phyloP scores from a whole-genome alignment of 768 basidiomycete species.

The Cyathus striatus region DNA sequence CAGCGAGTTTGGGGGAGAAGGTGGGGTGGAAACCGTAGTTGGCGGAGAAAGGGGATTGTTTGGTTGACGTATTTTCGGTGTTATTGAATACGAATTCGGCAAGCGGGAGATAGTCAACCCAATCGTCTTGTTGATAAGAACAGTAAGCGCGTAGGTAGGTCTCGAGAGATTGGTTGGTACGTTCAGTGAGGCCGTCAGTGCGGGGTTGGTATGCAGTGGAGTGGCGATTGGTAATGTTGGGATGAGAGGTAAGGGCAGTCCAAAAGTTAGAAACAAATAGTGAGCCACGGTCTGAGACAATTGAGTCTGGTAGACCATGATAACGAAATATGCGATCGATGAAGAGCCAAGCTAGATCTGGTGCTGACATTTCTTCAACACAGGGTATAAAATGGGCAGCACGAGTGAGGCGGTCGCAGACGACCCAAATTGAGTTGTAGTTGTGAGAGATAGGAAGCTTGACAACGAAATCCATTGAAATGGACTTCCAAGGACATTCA shows the following conservation, averaged over 20 bases:
- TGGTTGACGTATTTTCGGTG: conserved; percentile 21
- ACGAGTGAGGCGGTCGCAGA: conserved; percentile 35
- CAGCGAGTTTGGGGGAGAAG: conserved; percentile 21
- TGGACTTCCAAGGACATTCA: conserved; percentile 26
- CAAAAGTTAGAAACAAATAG: conserved; percentile 28
- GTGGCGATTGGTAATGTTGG: conserved; percentile 6
- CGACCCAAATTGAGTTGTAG: conserved; percentile 28
- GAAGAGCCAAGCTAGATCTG: conserved; percentile 27
- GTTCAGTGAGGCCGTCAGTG: conserved; percentile 12
- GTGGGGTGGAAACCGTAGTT: conserved; percentile 25
- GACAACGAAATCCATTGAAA: conserved; percentile 38
- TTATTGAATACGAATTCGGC: conserved; percentile 40
- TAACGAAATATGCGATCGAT: conserved; percentile 25
- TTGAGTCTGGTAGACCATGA: conserved; percentile 26
- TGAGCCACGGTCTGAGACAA: conserved; percentile 26
- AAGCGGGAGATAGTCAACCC: conserved; percentile 31
- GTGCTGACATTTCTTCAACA: conserved; percentile 17
- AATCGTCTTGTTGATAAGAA: conserved; percentile 36
- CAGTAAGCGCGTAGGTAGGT: conserved; percentile 28
- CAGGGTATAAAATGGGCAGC: conserved; percentile 36
- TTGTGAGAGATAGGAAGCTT: conserved; percentile 31
- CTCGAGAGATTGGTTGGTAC: conserved; percentile 13
- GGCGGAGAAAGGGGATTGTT: conserved; percentile 30
- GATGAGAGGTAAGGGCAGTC: conserved; percentile 7
- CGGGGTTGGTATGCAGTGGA: conserved; percentile 15